Conservation (phyloP, 2,329 filamentous ascomycete genomes). For the Aspergillus alliaceus region DNA sequence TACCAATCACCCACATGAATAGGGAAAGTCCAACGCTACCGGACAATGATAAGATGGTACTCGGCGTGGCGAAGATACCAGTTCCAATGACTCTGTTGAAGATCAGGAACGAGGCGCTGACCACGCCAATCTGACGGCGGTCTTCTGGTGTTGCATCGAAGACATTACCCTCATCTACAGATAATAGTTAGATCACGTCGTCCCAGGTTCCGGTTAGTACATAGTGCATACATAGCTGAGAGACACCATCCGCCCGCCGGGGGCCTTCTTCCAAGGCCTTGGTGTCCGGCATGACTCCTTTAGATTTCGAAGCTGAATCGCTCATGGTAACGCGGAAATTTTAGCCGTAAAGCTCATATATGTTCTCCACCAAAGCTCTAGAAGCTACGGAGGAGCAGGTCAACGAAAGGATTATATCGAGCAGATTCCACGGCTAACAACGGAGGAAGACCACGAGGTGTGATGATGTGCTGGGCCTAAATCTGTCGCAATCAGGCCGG, state of each 20-base stretch:
- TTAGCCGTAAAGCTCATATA: background rate
- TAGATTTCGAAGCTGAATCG: slow-evolving; percentile 16
- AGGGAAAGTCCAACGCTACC: slow-evolving; percentile 49
- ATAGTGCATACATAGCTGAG: slow-evolving; percentile 31
- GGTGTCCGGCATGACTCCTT: slow-evolving; percentile 19
- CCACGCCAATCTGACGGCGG: slow-evolving; percentile 41
- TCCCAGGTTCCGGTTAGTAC: background rate
- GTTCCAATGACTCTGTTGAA: slow-evolving; percentile 52
- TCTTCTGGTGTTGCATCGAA: slow-evolving; percentile 36
- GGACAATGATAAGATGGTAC: slow-evolving; percentile 45
- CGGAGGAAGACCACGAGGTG: slow-evolving; percentile 13
- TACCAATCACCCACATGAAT: slow-evolving; percentile 52
- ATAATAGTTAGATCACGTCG: slow-evolving; percentile 8
- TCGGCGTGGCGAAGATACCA: slow-evolving; percentile 52
- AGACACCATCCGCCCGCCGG: slow-evolving; percentile 31
- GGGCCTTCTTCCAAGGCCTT: slow-evolving; percentile 25
- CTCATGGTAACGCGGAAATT: slow-evolving; percentile 12
- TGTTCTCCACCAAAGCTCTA: slow-evolving; percentile 6
- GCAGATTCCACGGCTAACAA: slow-evolving; percentile 4
- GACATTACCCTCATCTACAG: slow-evolving; percentile 37
- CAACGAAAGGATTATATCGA: background rate
- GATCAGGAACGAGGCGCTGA: slow-evolving; percentile 48
- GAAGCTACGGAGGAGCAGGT: background rate
- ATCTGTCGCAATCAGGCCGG: slow-evolving; percentile 28
- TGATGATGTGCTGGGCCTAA: slow-evolving; percentile 32